Conservation (phyloP, 306 rosid genomes). For the Begonia masoniana region DNA sequence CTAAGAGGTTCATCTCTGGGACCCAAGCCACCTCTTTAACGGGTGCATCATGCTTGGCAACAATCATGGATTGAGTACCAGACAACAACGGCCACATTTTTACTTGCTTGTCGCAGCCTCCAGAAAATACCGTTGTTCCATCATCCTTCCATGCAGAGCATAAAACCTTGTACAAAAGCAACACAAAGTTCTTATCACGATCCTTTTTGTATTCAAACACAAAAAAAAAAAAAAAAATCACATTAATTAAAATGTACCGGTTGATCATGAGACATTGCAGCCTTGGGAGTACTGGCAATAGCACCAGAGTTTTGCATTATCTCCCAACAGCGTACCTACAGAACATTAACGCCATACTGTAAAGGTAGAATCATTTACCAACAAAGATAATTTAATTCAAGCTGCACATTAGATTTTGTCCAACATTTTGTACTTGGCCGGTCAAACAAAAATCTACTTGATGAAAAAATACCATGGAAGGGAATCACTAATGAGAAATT, state of each 20-base stretch:
- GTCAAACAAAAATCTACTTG: too few relatives aligned
- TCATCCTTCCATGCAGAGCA: constrained; percentile 94
- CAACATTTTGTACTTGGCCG: too few relatives aligned
- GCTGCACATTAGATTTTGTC: too few relatives aligned
- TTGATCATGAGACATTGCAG: constrained; percentile 70
- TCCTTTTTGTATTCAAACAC: neutral
- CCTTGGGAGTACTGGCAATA: constrained; percentile 52
- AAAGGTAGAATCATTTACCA: neutral
- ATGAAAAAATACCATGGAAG: too few relatives aligned
- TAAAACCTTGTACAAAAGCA: constrained; percentile 40
- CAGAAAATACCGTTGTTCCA: constrained; percentile 87
- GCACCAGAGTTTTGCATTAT: constrained; percentile 39
- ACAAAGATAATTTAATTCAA: too few relatives aligned
- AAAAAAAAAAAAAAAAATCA: neutral
- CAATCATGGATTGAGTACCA: constrained; percentile 71
- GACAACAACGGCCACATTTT: constrained; percentile 89
- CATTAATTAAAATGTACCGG: constrained; percentile 27
- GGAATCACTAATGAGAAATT: neutral
- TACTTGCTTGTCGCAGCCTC: constrained; percentile 92
- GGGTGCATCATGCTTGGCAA: constrained; percentile 88
- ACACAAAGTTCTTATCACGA: neutral
- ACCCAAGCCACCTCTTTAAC: constrained; percentile 79
- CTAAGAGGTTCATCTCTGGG: constrained; percentile 80
- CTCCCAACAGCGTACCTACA: constrained; percentile 84
- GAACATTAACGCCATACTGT: constrained; percentile 2